These are phyloP conservation scores for Scalesia atractyloides DNA, from an alignment of 129 eudicot species.

Conservation along the genomic window DNA sequence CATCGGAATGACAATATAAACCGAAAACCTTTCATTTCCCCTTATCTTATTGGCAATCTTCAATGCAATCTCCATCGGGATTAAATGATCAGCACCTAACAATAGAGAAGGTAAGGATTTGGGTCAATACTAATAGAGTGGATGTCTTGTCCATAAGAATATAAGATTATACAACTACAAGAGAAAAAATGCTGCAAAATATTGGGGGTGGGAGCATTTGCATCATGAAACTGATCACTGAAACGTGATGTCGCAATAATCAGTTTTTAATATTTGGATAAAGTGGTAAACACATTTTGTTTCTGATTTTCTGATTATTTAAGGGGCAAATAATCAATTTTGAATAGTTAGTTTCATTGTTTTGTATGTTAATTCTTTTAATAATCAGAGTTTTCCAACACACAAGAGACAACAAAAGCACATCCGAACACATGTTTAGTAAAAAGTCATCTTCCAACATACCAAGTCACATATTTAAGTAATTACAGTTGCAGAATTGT, in stretches of 20 bases:
- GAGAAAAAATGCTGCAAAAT: slow-evolving; percentile 1
- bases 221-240: background rate
- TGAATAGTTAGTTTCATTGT: background rate
- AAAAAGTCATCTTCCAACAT: background rate
- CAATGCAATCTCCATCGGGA: slow-evolving; percentile 89
- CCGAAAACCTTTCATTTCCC: slow-evolving; percentile 78
- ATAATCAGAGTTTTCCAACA: background rate
- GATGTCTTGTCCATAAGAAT: background rate
- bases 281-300: background rate
- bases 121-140: slow-evolving; percentile 6
- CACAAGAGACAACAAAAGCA: background rate
- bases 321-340: background rate
- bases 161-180: background rate
- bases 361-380: background rate
- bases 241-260: background rate
- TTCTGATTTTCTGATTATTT: background rate
- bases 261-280: slow-evolving; percentile 1
- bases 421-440: background rate
- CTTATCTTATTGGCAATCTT: slow-evolving; percentile 86
- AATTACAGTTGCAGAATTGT: background rate
- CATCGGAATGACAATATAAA: slow-evolving; percentile 85
- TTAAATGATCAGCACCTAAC: slow-evolving; percentile 87
- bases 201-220: background rate
- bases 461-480: background rate
- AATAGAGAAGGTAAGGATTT: slow-evolving; percentile 1